Evolutionary conservation across 2,329 filamentous ascomycete species (phyloP).

Genomic region (Fusarium mexicanum): DNA sequence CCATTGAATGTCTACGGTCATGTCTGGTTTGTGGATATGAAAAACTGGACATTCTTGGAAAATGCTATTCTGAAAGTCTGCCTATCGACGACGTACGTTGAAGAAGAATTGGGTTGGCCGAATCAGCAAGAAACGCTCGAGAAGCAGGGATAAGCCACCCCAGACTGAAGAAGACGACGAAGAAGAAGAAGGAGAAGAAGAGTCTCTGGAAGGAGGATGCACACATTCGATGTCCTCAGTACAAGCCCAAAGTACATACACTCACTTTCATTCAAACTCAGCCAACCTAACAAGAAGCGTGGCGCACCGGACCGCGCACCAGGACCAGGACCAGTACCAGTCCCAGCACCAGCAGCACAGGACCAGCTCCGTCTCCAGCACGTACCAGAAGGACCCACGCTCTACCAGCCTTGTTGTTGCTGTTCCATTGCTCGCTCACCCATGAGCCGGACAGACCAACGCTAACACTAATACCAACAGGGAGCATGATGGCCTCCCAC

Average conservation of each 20-base stretch:
- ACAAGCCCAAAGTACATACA: conserved; percentile 18
- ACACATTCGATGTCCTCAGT: conserved; percentile 25
- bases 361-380: background rate
- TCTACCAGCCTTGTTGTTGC: conserved; percentile 1
- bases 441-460: conserved; percentile 13
- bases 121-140: conserved; percentile 13
- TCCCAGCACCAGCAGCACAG: background rate
- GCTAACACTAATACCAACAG: conserved; percentile 9
- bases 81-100: background rate
- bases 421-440: background rate
- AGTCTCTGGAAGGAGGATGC: background rate
- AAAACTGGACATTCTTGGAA: background rate
- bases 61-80: conserved; percentile 3
- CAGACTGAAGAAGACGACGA: conserved; percentile 11
- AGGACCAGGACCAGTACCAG: background rate
- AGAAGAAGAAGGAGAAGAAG: background rate
- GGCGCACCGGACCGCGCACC: conserved; percentile 36
- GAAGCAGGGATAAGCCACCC: conserved; percentile 36
- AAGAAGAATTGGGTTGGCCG: conserved; percentile 29
- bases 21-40: background rate
- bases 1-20: conserved; percentile 5
- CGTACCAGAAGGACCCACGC: conserved; percentile 13
- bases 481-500: background rate
- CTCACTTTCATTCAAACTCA: background rate
- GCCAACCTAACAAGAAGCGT: conserved; percentile 16